Evolutionary conservation across 306 rosid genomes (phyloP).

Genomic region (Glycine soja): DNA sequence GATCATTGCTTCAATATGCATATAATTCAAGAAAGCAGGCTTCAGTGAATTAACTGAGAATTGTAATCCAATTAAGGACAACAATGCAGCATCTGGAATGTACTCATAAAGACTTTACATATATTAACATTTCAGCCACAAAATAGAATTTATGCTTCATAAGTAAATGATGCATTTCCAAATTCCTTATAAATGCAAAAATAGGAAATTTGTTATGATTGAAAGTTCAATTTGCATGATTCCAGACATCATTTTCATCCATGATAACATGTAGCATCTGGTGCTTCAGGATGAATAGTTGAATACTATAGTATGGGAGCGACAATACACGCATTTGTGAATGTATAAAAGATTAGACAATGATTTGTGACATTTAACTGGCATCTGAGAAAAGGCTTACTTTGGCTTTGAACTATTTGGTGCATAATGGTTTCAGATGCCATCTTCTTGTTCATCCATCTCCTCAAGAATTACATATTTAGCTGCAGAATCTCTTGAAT

Average conservation of each 20-base stretch:
- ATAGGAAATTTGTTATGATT: neutral
- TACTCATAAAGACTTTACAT: neutral
- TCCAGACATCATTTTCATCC: neutral
- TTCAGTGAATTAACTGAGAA: constrained; percentile 36
- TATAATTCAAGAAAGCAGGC: constrained; percentile 4
- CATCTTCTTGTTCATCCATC: constrained; percentile 72
- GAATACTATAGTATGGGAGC: neutral
- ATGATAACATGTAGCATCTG: constrained; percentile 12
- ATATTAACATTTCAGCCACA: neutral
- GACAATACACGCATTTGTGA: constrained; percentile 3
- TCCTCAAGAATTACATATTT: constrained; percentile 93
- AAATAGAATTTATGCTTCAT: constrained; percentile 3
- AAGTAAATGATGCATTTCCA: neutral
- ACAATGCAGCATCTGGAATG: constrained; percentile 12
- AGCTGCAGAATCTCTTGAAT: constrained; percentile 57
- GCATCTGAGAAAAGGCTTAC: constrained; percentile 50
- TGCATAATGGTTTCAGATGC: constrained; percentile 45
- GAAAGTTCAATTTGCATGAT: constrained; percentile 31
- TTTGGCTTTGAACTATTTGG: constrained; percentile 37
- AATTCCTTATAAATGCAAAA: constrained; percentile 20
- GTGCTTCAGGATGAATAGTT: neutral
- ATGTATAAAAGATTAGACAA: constrained; percentile 18
- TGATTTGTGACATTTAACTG: constrained; percentile 8
- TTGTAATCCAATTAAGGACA: constrained; percentile 22
- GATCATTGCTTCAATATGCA: constrained; percentile 33